Conservation (phyloP, 2,329 filamentous ascomycete species). For the Botryotinia globosa region DNA sequence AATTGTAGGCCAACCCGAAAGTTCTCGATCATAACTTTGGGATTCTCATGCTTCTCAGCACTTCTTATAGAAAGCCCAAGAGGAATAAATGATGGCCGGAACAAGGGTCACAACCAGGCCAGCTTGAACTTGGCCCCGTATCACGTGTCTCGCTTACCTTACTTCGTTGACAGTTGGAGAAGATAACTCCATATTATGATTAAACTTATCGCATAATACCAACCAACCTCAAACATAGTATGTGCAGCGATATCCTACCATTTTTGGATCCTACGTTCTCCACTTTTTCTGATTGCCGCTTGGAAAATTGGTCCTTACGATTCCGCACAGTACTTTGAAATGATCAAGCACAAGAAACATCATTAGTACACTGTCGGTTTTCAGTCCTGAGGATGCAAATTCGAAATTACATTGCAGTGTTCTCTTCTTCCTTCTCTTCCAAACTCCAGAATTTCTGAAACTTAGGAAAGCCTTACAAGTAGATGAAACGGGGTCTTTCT, state of each 20-base stretch:
- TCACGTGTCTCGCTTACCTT: constrained; percentile 8
- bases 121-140: not conserved
- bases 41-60: not conserved
- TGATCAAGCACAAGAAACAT: not conserved
- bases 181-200: not conserved
- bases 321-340: not conserved
- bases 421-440: not conserved
- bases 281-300: not conserved
- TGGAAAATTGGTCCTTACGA: not conserved
- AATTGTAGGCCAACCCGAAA: not conserved
- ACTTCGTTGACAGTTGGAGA: not conserved
- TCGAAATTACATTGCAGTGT: not conserved
- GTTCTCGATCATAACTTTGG: not conserved
- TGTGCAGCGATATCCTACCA: not conserved
- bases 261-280: not conserved
- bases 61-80: not conserved
- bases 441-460: not conserved
- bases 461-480: not conserved
- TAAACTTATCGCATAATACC: not conserved
- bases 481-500: not conserved
- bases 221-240: not conserved
- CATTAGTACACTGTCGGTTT: not conserved
- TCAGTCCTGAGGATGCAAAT: not conserved
- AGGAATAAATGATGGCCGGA: not conserved
- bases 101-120: not conserved